A percentile compares a stretch with the other conserved stretches of the same genome.
These are phyloP conservation scores for Psilocybe cubensis DNA, from an alignment of 768 basidiomycete species.

Conservation along the genomic window DNA sequence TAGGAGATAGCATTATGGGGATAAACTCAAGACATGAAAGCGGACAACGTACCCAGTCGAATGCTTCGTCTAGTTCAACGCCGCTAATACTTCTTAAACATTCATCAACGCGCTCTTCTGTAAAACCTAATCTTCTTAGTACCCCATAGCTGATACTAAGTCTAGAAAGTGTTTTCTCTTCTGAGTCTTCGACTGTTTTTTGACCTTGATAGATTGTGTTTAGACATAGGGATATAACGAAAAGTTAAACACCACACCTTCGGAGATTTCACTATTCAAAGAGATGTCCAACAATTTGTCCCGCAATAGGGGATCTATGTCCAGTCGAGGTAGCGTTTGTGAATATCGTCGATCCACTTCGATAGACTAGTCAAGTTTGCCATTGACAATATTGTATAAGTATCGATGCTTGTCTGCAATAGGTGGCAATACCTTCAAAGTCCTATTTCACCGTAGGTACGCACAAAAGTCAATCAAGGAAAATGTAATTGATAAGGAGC, in stretches of 20 bases:
- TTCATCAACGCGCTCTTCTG: constrained; percentile 66
- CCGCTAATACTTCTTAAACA: constrained; percentile 69
- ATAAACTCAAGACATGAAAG: constrained; percentile 20
- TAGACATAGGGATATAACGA: not conserved
- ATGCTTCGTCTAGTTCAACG: constrained; percentile 83
- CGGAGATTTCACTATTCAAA: constrained; percentile 13
- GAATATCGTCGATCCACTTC: constrained; percentile 82
- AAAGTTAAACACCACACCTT: constrained; percentile 16
- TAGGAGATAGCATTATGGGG: constrained; percentile 29
- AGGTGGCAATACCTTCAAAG: constrained; percentile 36
- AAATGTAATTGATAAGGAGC: not conserved
- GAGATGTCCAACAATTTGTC: constrained; percentile 64
- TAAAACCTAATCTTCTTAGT: constrained; percentile 77
- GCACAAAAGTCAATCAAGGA: not conserved
- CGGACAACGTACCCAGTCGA: constrained; percentile 76
- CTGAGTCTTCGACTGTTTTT: constrained; percentile 52
- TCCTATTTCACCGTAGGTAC: constrained; percentile 23
- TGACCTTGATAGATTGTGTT: constrained; percentile 23
- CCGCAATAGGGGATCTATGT: constrained; percentile 61
- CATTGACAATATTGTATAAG: constrained; percentile 3
- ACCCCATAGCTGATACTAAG: constrained; percentile 84
- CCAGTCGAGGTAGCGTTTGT: constrained; percentile 60
- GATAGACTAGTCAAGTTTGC: constrained; percentile 73
- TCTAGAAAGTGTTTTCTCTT: constrained; percentile 72
- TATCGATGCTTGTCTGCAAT: not conserved